Percentiles rank a stretch among this genome's conserved stretches.
Conservation (phyloP, 2,329 filamentous ascomycete species). For the Colletotrichum spaethianum region DNA sequence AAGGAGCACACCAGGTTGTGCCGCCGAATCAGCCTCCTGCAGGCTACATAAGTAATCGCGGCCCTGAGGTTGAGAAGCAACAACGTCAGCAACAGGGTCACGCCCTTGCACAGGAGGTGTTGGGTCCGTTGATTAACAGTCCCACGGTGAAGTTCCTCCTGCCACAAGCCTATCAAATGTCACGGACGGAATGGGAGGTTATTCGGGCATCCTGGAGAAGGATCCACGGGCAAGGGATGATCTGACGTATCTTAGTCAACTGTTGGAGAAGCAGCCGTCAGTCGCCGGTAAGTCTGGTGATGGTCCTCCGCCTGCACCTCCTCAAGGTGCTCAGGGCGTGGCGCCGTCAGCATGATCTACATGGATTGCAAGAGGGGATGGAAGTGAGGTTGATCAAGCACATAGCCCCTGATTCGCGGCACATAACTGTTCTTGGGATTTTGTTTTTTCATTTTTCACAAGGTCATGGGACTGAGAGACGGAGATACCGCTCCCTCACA, state of each 20-base stretch:
- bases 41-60: constrained; percentile 36
- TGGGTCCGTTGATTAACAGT: constrained; percentile 73
- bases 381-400: neutral
- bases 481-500: constrained; percentile 20
- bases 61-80: constrained; percentile 52
- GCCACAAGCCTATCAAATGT: constrained; percentile 77
- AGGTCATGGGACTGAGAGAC: constrained; percentile 13
- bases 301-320: constrained; percentile 14
- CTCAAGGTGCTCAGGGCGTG: constrained; percentile 34
- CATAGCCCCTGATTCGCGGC: constrained; percentile 2
- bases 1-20: constrained; percentile 41
- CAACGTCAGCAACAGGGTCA: constrained; percentile 67
- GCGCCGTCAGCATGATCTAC: constrained; percentile 33
- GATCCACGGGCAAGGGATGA: constrained; percentile 77
- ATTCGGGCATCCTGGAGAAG: constrained; percentile 77
- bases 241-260: constrained; percentile 67
- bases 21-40: constrained; percentile 44
- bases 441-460: neutral
- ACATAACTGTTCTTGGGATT: constrained; percentile 11
- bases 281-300: constrained; percentile 13
- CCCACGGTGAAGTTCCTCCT: constrained; percentile 79
- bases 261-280: constrained; percentile 64
- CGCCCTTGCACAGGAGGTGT: constrained; percentile 71
- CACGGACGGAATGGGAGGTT: constrained; percentile 80
- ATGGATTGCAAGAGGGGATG: neutral